Percentiles rank a stretch among this genome's conserved stretches.
These are phyloP conservation scores for Dictyostelium capitatum DNA, from an alignment of 78 protist genomes.

Conservation along the genomic window DNA sequence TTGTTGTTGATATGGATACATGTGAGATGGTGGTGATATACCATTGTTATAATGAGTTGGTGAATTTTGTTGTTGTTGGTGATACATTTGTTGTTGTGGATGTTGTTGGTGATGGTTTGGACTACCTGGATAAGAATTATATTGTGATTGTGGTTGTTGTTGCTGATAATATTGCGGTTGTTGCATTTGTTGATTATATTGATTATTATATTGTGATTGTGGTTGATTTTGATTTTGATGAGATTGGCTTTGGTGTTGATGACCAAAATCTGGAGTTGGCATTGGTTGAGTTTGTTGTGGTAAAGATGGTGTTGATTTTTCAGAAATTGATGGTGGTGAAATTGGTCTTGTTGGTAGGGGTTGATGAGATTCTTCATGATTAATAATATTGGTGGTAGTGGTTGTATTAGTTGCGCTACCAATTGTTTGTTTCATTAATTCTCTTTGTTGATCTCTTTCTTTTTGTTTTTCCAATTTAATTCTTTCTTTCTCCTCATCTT, in stretches of 20 bases:
- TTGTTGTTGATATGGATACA: conserved; percentile 13
- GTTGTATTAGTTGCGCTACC: neutral
- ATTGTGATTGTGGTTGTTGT: conserved; percentile 16
- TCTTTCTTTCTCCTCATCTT: conserved; percentile 65
- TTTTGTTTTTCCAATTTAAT: conserved; percentile 30
- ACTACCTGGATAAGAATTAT: neutral
- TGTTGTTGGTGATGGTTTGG: conserved; percentile 12
- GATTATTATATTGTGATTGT: neutral
- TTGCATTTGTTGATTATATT: neutral
- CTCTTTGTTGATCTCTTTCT: conserved; percentile 52
- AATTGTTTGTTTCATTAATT: conserved; percentile 29
- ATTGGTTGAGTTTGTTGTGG: neutral
- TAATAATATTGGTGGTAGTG: conserved; percentile 6
- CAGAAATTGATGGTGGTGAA: neutral
- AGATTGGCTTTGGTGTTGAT: neutral
- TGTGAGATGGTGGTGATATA: conserved; percentile 5
- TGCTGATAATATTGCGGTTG: neutral
- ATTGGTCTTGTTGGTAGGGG: neutral
- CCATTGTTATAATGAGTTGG: neutral
- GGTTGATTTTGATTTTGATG: conserved; percentile 12
- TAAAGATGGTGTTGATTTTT: conserved; percentile 10
- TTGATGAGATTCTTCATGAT: neutral
- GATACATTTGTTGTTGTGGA: conserved; percentile 23
- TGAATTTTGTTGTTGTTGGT: conserved; percentile 7
- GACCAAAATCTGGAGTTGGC: neutral